Evolutionary conservation across 495 filamentous ascomycete species (phyloP), one percentile per base, ranked within the genome.

Genomic region (Evernia prunastri): DNA sequence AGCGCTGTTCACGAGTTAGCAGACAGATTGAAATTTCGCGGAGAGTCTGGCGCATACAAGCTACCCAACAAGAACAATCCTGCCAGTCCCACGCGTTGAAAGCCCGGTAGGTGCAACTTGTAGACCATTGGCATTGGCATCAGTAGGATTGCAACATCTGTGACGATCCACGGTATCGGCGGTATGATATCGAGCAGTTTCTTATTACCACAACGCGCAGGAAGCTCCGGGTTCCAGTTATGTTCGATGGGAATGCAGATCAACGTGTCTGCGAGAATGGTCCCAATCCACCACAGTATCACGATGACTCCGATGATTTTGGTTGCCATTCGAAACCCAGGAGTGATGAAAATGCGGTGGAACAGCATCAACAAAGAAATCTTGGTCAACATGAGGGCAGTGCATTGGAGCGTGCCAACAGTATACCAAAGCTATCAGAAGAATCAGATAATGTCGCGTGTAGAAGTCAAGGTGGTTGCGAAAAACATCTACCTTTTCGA

Each of bases 51-150:
- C 17, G 72, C 77, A 53, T 59, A 79, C 78, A 80, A 73, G 49
- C 72, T 69, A 4, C 76, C 77, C 11, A 78, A 67, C 60, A 76
- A 63, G 59, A 79, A 80, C 12, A 78, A 64, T 27, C 75, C 71
- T 17, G 70, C 72, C 23, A 80, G 58, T 4, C 75, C 76, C 58
- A 72, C 57, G 63, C 77, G 76, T 57, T 72, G 72, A 18, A 70
- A 65, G 56, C 60, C 69, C 13, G 71, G 72, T 10, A 76, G 69
- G 51, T 74, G 72, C 25, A 76, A 65, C 3, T 68, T 69, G 71
- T 70, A 74, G 15, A 76, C 61, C 36, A 73, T 65, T 31, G 75
- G 72, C n/a, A 77, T 53, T 17, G 75, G 75, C 17, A 77, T 68
- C 25, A 73, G 23, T 4, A 77, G 39, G 39, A 76, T 70, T 5